These are phyloP conservation scores for Tuber borchii DNA, from an alignment of 495 filamentous ascomycete genomes.

Conservation along the genomic window DNA sequence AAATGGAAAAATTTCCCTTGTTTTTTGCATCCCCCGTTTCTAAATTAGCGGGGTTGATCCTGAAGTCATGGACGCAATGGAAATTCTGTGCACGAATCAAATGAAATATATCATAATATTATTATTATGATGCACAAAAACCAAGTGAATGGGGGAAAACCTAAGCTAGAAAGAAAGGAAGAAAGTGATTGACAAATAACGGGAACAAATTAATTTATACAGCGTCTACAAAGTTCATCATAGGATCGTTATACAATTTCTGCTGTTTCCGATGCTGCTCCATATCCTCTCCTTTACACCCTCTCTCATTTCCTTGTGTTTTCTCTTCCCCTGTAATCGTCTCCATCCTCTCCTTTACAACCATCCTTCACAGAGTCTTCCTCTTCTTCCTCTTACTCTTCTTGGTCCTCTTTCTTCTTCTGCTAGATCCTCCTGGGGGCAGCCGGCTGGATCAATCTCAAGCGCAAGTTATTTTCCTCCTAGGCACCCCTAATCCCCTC, in stretches of 20 bases:
- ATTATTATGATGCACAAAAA: neutral
- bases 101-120: neutral
- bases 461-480: slow-evolving; percentile 37
- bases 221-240: slow-evolving; percentile 57
- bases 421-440: slow-evolving; percentile 43
- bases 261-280: slow-evolving; percentile 72
- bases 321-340: slow-evolving; percentile 53
- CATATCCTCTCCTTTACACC: slow-evolving; percentile 70
- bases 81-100: neutral
- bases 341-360: slow-evolving; percentile 42
- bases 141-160: neutral
- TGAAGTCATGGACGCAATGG: neutral
- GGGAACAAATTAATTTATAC: slow-evolving; percentile 20
- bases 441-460: slow-evolving; percentile 40
- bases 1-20: too few relatives aligned
- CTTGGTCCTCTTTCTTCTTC: slow-evolving; percentile 33
- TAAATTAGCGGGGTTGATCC: neutral
- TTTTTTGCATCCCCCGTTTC: neutral
- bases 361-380: slow-evolving; percentile 42
- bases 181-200: neutral
- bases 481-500: slow-evolving; percentile 36
- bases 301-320: slow-evolving; percentile 63
- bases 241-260: slow-evolving; percentile 68
- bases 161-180: neutral
- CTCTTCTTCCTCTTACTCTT: slow-evolving; percentile 12